Percentiles rank a stretch among this genome's conserved stretches.
Evolutionary conservation across 768 basidiomycete species (phyloP).

Genomic region (Chalciporus piperatus): DNA sequence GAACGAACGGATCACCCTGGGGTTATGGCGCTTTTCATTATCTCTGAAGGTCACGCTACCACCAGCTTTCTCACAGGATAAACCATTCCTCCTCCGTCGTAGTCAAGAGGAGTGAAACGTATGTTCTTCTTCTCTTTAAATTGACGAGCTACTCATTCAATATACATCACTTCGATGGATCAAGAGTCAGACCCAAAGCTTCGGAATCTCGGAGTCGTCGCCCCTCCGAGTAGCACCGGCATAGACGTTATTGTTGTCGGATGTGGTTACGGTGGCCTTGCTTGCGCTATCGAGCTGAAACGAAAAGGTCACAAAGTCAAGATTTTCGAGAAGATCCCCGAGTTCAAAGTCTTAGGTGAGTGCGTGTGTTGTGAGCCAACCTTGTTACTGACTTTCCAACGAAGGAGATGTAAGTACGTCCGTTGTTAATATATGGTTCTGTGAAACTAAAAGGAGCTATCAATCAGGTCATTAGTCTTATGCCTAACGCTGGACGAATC

Average conservation of each 20-base stretch:
- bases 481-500: conserved; percentile 22
- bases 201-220: background rate
- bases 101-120: background rate
- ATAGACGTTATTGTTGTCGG: conserved; percentile 17
- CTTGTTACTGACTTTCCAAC: conserved; percentile 9
- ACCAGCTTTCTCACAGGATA: background rate
- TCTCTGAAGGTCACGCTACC: background rate
- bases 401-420: conserved; percentile 17
- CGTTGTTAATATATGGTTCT: background rate
- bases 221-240: conserved; percentile 10
- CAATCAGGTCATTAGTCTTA: conserved; percentile 16
- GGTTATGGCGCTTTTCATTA: background rate
- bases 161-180: background rate
- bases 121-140: background rate
- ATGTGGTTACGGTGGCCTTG: conserved; percentile 26
- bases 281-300: conserved; percentile 25
- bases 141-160: background rate
- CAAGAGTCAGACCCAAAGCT: background rate
- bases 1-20: background rate
- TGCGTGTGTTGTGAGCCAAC: background rate
- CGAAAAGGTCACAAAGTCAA: conserved; percentile 17
- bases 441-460: background rate
- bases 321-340: conserved; percentile 21
- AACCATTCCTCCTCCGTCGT: background rate
- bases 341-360: conserved; percentile 14